Percentiles rank a stretch among this genome's conserved stretches.
phyloP scores from a whole-genome alignment of 140 eudicot species.

The Anethum foeniculum region DNA sequence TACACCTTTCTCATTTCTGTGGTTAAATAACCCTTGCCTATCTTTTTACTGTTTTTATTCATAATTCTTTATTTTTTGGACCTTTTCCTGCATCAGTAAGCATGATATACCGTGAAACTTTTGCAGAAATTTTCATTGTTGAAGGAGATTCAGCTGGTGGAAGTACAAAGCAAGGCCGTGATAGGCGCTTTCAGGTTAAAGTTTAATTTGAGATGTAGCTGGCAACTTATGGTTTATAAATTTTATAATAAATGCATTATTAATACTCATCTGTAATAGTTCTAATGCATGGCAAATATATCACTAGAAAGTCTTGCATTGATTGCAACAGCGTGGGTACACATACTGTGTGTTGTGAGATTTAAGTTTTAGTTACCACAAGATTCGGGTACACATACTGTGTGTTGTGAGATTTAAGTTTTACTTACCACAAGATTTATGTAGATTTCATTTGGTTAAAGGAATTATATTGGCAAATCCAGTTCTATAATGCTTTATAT shows the following conservation, averaged over 20 bases:
- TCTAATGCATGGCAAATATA: neutral
- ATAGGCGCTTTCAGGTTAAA: slow-evolving; percentile 88
- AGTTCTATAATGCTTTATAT: neutral
- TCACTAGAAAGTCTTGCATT: neutral
- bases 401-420: neutral
- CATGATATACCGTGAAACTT: neutral
- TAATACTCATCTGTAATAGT: neutral
- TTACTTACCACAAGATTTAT: neutral
- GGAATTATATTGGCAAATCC: neutral
- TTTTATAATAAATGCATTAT: neutral
- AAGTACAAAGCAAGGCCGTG: slow-evolving; percentile 99
- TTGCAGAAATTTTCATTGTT: slow-evolving; percentile 86
- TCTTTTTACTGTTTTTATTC: neutral
- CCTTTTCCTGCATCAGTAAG: neutral
- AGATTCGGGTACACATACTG: neutral
- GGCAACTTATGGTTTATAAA: neutral
- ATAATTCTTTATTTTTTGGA: neutral
- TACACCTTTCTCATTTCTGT: neutral
- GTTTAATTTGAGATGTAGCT: neutral
- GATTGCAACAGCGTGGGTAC: neutral
- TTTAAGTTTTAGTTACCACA: neutral
- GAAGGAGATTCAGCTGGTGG: slow-evolving; percentile 99
- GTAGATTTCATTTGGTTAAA: neutral
- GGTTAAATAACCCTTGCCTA: neutral
- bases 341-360: neutral